phyloP scores from a whole-genome alignment of 805 yeast species.

The Pichia phayaonensis region DNA sequence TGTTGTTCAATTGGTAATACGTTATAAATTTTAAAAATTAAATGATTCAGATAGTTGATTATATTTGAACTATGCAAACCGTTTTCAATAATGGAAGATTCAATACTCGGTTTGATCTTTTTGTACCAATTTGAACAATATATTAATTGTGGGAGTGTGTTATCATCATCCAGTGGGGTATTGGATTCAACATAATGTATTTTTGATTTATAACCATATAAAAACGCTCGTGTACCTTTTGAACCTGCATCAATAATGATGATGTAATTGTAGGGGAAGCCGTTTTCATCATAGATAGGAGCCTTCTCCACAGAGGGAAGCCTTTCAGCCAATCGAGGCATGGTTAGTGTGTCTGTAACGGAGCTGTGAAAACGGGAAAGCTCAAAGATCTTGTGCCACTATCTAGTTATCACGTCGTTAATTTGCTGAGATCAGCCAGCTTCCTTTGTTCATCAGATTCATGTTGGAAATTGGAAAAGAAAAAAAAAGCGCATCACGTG shows the following conservation, averaged over 20 bases:
- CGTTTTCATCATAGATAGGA: conserved; percentile 26
- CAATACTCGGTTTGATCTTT: conserved; percentile 50
- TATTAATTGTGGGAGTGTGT: conserved; percentile 15
- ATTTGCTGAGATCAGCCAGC: no score
- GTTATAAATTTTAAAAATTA: conserved; percentile 41
- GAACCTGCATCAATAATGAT: conserved; percentile 61
- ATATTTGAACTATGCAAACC: conserved; percentile 40
- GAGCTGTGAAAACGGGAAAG: no score
- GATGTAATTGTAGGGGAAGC: conserved; percentile 51
- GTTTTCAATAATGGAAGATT: conserved; percentile 52
- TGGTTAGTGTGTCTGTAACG: not conserved
- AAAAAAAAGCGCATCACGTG: not conserved
- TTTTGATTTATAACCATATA: conserved; percentile 49
- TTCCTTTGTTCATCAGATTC: no score
- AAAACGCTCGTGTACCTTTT: conserved; percentile 53
- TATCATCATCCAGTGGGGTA: not conserved
- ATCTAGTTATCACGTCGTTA: no score
- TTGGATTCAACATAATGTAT: conserved; percentile 8
- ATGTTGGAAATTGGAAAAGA: not conserved
- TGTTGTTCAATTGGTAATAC: conserved; percentile 57
- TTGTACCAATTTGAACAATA: conserved; percentile 40
- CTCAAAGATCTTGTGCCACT: no score
- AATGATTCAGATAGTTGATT: conserved; percentile 43
- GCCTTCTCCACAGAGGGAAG: not conserved
- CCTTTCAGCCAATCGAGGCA: not conserved